A percentile compares a stretch with the other conserved stretches of the same genome.
Evolutionary conservation across 306 rosid species (phyloP).

Genomic region (Fagus sylvatica): DNA sequence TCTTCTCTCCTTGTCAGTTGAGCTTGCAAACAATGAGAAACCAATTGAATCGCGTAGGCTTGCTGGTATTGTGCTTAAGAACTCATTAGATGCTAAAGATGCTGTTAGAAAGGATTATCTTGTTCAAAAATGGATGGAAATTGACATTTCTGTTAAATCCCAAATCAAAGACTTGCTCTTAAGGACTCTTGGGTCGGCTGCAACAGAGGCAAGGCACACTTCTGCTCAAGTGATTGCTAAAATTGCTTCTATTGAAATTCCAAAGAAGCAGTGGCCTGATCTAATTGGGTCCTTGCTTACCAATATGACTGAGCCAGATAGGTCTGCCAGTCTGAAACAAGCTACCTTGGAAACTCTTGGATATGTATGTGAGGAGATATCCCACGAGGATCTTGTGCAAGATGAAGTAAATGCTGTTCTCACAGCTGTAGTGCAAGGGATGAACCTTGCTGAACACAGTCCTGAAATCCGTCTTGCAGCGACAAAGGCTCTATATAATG

Average conservation of each 20-base stretch:
- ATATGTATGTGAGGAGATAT: constrained; percentile 43
- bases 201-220: constrained; percentile 37
- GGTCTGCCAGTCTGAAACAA: constrained; percentile 30
- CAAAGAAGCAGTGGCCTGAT: constrained; percentile 38
- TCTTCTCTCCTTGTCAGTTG: constrained; percentile 35
- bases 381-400: constrained; percentile 39
- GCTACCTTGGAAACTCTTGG: constrained; percentile 44
- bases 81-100: constrained; percentile 43
- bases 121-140: constrained; percentile 33
- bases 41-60: constrained; percentile 39
- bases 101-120: constrained; percentile 35
- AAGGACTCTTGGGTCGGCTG: constrained; percentile 36
- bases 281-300: constrained; percentile 31
- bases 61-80: constrained; percentile 44
- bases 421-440: constrained; percentile 44
- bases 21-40: constrained; percentile 36
- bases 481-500: constrained; percentile 36
- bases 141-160: constrained; percentile 33
- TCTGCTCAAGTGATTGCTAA: constrained; percentile 44
- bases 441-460: constrained; percentile 34
- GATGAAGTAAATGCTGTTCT: constrained; percentile 28
- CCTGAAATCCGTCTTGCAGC: constrained; percentile 44
- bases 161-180: constrained; percentile 34
- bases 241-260: constrained; percentile 39
- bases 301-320: constrained; percentile 39